phyloP scores from a whole-genome alignment of 2,329 filamentous ascomycete genomes.

The Exophiala spinifera region DNA sequence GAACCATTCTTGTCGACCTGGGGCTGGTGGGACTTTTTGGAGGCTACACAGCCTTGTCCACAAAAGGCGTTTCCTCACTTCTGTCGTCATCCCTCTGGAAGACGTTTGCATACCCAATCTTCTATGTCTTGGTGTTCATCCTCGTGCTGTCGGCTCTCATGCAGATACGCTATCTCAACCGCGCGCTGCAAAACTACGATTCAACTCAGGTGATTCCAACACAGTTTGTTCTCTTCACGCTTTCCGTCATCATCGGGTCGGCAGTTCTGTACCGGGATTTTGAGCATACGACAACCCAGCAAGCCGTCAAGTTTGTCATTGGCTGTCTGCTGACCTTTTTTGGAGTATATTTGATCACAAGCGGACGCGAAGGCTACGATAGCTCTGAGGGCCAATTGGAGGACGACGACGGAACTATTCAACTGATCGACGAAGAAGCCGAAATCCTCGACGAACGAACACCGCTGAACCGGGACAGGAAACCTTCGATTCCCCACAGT shows the following conservation, averaged over 20 bases:
- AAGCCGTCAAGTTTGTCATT: conserved; percentile 79
- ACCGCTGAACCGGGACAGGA: conserved; percentile 15
- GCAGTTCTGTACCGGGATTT: conserved; percentile 94
- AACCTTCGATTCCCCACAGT: not conserved
- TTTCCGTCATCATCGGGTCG: conserved; percentile 92
- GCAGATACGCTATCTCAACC: conserved; percentile 97
- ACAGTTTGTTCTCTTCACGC: conserved; percentile 93
- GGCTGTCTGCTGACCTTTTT: conserved; percentile 91
- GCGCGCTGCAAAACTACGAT: conserved; percentile 84
- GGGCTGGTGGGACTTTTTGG: conserved; percentile 92
- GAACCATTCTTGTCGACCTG: conserved; percentile 85
- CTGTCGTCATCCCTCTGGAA: conserved; percentile 86
- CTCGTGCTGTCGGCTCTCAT: conserved; percentile 82
- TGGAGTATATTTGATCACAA: conserved; percentile 96
- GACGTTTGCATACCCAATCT: conserved; percentile 86
- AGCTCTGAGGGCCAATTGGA: conserved; percentile 62
- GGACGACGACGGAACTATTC: conserved; percentile 56
- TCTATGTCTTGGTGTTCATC: conserved; percentile 77
- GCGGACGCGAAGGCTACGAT: conserved; percentile 61
- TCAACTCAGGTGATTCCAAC: conserved; percentile 97
- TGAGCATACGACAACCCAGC: conserved; percentile 70
- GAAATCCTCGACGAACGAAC: conserved; percentile 29
- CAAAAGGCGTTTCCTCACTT: conserved; percentile 93
- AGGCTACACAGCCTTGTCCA: conserved; percentile 93
- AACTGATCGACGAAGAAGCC: conserved; percentile 38